Base-by-base conservation (phyloP, 2,329 filamentous ascomycete species). In the Chaetomium globosum region DNA sequence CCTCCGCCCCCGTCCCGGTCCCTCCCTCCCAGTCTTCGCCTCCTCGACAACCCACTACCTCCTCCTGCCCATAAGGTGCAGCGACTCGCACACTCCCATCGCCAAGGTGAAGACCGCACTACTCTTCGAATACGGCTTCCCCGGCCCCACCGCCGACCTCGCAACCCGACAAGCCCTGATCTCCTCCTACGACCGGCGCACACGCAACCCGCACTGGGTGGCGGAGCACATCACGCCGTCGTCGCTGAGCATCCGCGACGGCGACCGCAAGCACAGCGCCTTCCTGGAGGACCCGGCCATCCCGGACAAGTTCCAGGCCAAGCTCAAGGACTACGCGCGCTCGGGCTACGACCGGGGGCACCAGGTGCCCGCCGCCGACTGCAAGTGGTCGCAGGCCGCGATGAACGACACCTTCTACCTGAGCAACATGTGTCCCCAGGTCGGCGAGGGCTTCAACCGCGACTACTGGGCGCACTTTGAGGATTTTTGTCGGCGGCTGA, bases 401-500 rank as follows among this genome's bases (percentile, higher is more conserved):
- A 97, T 99, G 92, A 88, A 99, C 79, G 92, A 91, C 65, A 99
- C 95, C 2, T 99, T 99, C 75, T 89, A 87, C 74, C 85, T 99
- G 63, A 89, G 85, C 75, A 99, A 99, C 81, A 99, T 99, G 93
- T 97, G 93, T 75, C 95, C 95, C 36, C 95, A 99, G 80, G 95
- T 99, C 33, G 95, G 95, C 71, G 92, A 97, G 75, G 95, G 95
- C 65, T 99, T 99, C 84, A 99, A 99, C 81, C 86, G 95, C 59
- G 95, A 99, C 80, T 99, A 99, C 85, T 99, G 95, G 95, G 91
- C 95, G 46, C 95, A 99, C 77, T 93, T 99, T 71, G 95, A 99
- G 80, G 94, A 97, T 75, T 99, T 98, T 75, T 97, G 94, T 80
- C 87, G 95, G 10, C 83, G 92, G 21, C 82, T 99, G 70, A 94